A percentile compares a stretch with the other conserved stretches of the same genome.
Evolutionary conservation across 176 grass and related monocot genomes (phyloP).

Genomic region (Typha latifolia): DNA sequence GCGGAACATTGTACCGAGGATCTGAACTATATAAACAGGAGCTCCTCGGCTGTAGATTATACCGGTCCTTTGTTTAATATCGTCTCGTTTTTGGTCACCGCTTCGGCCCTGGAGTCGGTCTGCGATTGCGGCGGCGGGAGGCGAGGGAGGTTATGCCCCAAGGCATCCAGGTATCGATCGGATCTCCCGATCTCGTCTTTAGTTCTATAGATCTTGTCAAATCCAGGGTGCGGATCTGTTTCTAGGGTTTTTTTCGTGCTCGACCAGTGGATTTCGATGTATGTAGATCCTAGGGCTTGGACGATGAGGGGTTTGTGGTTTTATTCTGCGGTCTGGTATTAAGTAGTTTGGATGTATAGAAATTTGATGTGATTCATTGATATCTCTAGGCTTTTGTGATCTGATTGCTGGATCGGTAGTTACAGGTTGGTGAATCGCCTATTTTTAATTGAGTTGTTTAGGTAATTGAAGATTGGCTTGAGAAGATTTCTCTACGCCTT

Average conservation of each 20-base stretch:
- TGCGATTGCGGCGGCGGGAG: conserved; percentile 24
- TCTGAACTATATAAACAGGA: background rate
- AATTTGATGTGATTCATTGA: no score
- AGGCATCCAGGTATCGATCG: conserved; percentile 28
- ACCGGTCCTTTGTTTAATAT: background rate
- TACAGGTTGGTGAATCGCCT: no score
- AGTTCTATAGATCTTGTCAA: background rate
- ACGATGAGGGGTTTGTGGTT: background rate
- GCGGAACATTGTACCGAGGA: no score
- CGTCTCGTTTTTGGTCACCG: background rate
- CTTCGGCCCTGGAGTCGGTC: conserved; percentile 41
- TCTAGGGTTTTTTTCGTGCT: background rate
- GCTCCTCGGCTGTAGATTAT: background rate
- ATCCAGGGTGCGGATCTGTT: background rate
- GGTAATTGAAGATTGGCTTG: no score
- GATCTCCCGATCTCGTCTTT: background rate
- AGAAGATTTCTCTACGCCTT: no score
- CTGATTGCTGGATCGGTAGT: no score
- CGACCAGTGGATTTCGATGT: background rate
- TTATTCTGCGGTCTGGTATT: background rate
- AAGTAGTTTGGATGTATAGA: no score
- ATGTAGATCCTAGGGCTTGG: background rate
- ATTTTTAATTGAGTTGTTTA: no score
- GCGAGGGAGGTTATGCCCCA: conserved; percentile 45
- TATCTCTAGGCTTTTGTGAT: no score